Evolutionary conservation across 2,329 filamentous ascomycete species (phyloP).

Genomic region (Aspergillus piperis): DNA sequence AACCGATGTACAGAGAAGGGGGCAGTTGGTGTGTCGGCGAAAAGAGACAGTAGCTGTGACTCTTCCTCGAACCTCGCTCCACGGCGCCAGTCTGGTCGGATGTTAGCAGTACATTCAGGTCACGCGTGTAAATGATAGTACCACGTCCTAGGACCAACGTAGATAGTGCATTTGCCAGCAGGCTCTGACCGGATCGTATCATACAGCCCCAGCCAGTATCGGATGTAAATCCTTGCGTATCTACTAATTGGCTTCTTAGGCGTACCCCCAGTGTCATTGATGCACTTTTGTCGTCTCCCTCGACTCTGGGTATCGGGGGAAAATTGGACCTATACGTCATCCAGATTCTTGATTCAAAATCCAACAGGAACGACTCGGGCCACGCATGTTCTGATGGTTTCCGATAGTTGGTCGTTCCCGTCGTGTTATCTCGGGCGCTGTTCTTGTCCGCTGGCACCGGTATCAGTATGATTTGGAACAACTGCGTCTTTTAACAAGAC

Average conservation of each 20-base stretch:
- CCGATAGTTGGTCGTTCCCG: slow-evolving; percentile 4
- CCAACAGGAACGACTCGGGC: slow-evolving; percentile 82
- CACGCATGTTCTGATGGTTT: slow-evolving; percentile 57
- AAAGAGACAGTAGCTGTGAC: slow-evolving; percentile 71
- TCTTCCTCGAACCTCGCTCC: slow-evolving; percentile 62
- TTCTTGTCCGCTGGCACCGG: background rate
- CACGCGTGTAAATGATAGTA: slow-evolving; percentile 38
- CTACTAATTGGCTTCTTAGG: slow-evolving; percentile 75
- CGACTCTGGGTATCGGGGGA: slow-evolving; percentile 74
- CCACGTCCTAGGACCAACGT: slow-evolving; percentile 76
- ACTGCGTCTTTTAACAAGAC: background rate
- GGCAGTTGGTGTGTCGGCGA: slow-evolving; percentile 81
- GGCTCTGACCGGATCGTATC: slow-evolving; percentile 93
- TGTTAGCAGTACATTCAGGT: slow-evolving; percentile 23
- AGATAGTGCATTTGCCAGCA: slow-evolving; percentile 82
- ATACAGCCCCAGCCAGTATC: slow-evolving; percentile 99
- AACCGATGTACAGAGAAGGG: slow-evolving; percentile 96
- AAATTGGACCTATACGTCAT: slow-evolving; percentile 95
- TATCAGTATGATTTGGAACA: background rate
- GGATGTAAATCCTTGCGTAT: slow-evolving; percentile 80
- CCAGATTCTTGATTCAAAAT: slow-evolving; percentile 93
- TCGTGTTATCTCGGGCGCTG: background rate
- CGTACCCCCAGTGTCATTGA: slow-evolving; percentile 81
- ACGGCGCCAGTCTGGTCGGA: slow-evolving; percentile 70
- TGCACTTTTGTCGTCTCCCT: slow-evolving; percentile 68